Percentiles rank a stretch among this genome's conserved stretches.
Conservation (phyloP, 192 early-diverging fungal species). For the Coemansia sp. region DNA sequence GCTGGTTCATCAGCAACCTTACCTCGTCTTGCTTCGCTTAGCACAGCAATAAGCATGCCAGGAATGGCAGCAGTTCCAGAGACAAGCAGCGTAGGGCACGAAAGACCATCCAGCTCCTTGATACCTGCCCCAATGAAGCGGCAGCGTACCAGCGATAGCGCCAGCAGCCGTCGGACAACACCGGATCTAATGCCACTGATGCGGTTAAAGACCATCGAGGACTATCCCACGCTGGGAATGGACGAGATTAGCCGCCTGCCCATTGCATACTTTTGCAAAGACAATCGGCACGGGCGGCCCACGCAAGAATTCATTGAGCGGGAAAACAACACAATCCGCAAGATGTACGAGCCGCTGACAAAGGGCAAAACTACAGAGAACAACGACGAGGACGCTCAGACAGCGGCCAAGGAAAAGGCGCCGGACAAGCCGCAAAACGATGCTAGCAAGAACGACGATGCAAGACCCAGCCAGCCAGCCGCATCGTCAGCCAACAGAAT, state of each 20-base stretch:
- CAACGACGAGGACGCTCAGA: background rate
- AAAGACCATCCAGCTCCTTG: background rate
- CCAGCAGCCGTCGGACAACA: constrained; percentile 9
- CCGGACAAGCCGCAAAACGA: background rate
- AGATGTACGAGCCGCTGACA: constrained; percentile 22
- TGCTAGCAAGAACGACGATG: background rate
- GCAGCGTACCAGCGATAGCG: constrained; percentile 15
- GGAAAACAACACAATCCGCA: constrained; percentile 38
- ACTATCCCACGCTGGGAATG: constrained; percentile 23
- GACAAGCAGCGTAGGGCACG: background rate
- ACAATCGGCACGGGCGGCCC: constrained; percentile 37
- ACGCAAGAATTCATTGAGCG: constrained; percentile 43
- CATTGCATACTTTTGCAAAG: constrained; percentile 46
- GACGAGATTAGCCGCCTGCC: constrained; percentile 44
- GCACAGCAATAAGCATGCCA: constrained; percentile 11
- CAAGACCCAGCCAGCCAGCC: background rate
- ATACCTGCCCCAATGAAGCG: constrained; percentile 21
- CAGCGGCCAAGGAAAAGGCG: background rate
- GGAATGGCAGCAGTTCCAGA: background rate
- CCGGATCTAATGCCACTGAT: constrained; percentile 25
- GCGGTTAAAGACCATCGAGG: constrained; percentile 31
- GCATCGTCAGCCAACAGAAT: constrained; percentile 16
- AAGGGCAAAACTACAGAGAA: background rate
- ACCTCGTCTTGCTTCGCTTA: constrained; percentile 37
- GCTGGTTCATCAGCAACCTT: background rate